Evolutionary conservation across 2,329 filamentous ascomycete genomes (phyloP), one percentile per base, ranked within the genome.

Genomic region (Alternaria hordeiaustralica): DNA sequence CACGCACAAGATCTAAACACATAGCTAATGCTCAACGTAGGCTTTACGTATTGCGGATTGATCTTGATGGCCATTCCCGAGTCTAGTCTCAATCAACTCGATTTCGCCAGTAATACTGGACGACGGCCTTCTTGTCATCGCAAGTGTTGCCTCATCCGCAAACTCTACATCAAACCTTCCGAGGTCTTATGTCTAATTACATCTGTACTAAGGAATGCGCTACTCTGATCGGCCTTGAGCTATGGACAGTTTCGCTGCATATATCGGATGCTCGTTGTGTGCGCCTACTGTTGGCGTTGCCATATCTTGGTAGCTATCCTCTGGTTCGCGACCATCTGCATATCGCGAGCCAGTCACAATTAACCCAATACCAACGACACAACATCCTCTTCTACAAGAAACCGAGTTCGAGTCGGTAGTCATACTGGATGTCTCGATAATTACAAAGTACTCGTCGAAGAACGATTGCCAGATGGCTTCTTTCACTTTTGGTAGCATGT

Each of bases 111-210:
- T 10, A 18, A 2, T 41, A 1, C 36, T 10, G 15, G 0, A 41
- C 33, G 2, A 41, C 5, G 0, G 15, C 8, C 33, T 41, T 41
- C 15, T 0, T 41, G 33, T 2, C 15, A 41, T 41, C 33, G 8
- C 15, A n/a, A 4, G 0, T 41, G 15, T 1, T 2, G 33, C 1
- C 8, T 3, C 1, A 41, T 41, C 33, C 2, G 33, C 15, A 15
- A 1, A 18, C 33, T 41, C 33, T 18, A 0, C 33, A 10, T n/a
- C 2, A 0, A 41, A 41, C 33, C 0, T 41, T 2, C 15, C 4
- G 15, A 41, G 0, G 0, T n/a, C 15, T 0, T 0, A 41, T 5
- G 8, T 10, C 33, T 0, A 41, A 18, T n/a, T 5, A 10, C 9
- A 41, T n/a, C n/a, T n/a, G n/a, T n/a, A n/a, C n/a, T n/a, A n/a